Conservation (phyloP, 2,329 filamentous ascomycete genomes). For the Penicillium sp. region DNA sequence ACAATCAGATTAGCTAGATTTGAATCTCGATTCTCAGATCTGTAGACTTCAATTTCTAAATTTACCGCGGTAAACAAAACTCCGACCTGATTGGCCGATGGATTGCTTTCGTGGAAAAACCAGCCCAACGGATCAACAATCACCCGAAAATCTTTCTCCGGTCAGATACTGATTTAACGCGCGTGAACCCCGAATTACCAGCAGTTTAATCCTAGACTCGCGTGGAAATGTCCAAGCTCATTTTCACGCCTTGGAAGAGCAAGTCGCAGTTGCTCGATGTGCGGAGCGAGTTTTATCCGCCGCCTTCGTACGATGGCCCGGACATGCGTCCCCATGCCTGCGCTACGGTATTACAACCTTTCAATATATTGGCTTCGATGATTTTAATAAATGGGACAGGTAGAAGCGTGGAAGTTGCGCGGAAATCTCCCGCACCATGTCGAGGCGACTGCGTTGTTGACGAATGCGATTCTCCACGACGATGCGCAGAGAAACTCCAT, state of each 20-base stretch:
- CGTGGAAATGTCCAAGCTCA: slow-evolving; percentile 38
- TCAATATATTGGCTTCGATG: background rate
- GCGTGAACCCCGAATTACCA: background rate
- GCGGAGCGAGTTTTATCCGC: slow-evolving; percentile 41
- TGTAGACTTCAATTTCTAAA: slow-evolving; percentile 3
- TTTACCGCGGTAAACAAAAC: background rate
- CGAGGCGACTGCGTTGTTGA: slow-evolving; percentile 47
- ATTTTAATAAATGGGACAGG: slow-evolving; percentile 27
- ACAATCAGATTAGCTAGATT: slow-evolving; percentile 5
- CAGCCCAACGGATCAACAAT: slow-evolving; percentile 19
- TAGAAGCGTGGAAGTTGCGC: slow-evolving; percentile 46
- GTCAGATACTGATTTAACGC: background rate
- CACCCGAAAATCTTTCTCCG: slow-evolving; percentile 19
- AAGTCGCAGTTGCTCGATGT: slow-evolving; percentile 37
- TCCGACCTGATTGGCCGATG: slow-evolving; percentile 9
- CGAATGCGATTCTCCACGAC: slow-evolving; percentile 47
- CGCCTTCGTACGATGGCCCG: slow-evolving; percentile 30
- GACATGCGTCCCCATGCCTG: slow-evolving; percentile 42
- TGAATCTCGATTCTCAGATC: background rate
- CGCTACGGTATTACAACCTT: slow-evolving; percentile 34
- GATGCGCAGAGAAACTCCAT: slow-evolving; percentile 41
- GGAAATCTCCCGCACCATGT: slow-evolving; percentile 47
- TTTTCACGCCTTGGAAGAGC: slow-evolving; percentile 45
- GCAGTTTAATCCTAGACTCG: background rate
- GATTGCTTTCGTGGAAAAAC: slow-evolving; percentile 10